A percentile compares a stretch with the other conserved stretches of the same genome.
phyloP scores from a whole-genome alignment of 2,329 filamentous ascomycete species.

The Ceratocystis variospora region DNA sequence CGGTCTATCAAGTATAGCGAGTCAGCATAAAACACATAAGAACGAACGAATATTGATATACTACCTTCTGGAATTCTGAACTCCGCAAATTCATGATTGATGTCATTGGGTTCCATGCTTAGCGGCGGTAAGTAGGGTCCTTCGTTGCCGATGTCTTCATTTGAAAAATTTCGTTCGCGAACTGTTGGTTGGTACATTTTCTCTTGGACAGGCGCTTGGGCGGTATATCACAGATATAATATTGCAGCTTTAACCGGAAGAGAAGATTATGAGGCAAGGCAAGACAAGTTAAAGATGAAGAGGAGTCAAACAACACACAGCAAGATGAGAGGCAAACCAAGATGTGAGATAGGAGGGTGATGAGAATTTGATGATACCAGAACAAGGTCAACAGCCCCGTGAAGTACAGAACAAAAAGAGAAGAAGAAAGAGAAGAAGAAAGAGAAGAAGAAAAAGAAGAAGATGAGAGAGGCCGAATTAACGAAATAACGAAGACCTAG shows the following conservation, averaged over 20 bases:
- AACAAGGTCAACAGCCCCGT: background rate
- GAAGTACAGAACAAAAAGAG: background rate
- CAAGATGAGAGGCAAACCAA: background rate
- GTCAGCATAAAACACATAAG: background rate
- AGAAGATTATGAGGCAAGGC: background rate
- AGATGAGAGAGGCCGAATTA: background rate
- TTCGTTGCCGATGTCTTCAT: too few species aligned
- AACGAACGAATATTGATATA: background rate
- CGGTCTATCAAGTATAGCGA: slow-evolving; percentile 1
- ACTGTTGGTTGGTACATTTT: background rate
- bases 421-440: background rate
- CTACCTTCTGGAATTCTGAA: slow-evolving; percentile 17
- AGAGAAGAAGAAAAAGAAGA: background rate
- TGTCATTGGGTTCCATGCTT: background rate
- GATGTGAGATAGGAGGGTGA: background rate
- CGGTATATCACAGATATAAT: background rate
- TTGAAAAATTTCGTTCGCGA: too few species aligned
- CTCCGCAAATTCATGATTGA: background rate
- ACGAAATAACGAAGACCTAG: background rate
- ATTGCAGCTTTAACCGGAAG: background rate
- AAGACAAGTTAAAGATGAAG: background rate
- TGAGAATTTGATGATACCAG: background rate
- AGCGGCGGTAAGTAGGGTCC: background rate
- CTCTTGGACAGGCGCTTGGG: background rate
- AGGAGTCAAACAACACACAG: too few species aligned